These are phyloP conservation scores for Claviceps africana DNA, from an alignment of 2,329 filamentous ascomycete genomes.

Conservation along the genomic window DNA sequence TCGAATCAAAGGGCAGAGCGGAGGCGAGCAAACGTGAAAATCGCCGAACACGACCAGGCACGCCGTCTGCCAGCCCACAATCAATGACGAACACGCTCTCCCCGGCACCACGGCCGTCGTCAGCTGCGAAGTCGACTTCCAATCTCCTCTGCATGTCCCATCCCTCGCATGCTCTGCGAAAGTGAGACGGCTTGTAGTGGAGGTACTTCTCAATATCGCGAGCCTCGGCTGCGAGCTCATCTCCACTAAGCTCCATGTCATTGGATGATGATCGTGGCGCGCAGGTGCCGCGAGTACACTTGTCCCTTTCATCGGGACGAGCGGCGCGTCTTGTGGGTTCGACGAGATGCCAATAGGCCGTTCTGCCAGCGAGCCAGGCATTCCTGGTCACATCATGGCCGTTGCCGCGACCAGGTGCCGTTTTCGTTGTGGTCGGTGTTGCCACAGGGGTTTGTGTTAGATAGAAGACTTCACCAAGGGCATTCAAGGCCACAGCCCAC, in stretches of 20 bases:
- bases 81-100: constrained; percentile 64
- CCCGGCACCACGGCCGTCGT: constrained; percentile 61
- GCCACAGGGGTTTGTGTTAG: constrained; percentile 55
- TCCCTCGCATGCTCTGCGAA: constrained; percentile 60
- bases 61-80: constrained; percentile 52
- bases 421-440: background rate
- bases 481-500: constrained; percentile 90
- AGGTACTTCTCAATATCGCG: constrained; percentile 69
- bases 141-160: constrained; percentile 87
- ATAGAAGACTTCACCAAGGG: constrained; percentile 82
- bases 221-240: constrained; percentile 63
- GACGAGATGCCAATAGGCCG: constrained; percentile 66
- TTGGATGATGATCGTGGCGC: constrained; percentile 67
- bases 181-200: constrained; percentile 58
- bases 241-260: constrained; percentile 53
- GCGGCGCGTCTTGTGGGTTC: constrained; percentile 63
- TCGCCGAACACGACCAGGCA: constrained; percentile 28
- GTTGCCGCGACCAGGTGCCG: constrained; percentile 31
- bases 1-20: constrained; percentile 7
- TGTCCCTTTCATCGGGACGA: constrained; percentile 58
- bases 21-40: constrained; percentile 23
- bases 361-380: constrained; percentile 70
- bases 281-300: constrained; percentile 58
- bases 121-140: constrained; percentile 78
- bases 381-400: constrained; percentile 45